Base-by-base conservation (phyloP, 768 basidiomycete genomes). In the Tulasnella sp. region DNA sequence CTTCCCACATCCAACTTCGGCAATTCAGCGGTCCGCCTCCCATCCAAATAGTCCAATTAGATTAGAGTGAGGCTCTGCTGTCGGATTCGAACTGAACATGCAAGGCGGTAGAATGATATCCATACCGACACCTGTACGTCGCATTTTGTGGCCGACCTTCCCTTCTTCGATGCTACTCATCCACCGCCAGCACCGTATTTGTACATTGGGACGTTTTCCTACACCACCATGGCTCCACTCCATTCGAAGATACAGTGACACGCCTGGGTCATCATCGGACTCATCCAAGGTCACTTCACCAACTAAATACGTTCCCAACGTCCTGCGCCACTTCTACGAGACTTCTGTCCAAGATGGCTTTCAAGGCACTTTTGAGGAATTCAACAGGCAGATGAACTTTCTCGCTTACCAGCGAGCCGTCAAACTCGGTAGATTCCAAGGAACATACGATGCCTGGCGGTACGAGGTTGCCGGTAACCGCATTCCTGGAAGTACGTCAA, bases 381-480 rank as follows among this genome's bases (percentile, higher is more conserved):
- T 54, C 24, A n/a, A 0, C 3, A 54, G 12, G 11, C 24, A 5
- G 24, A 22, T 1, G 5, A 7, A 8, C 54, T 24, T 54, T 54
- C 54, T n/a, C n/a, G 7, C 24, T 5, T 54, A 54, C 7, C 24
- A n/a, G 24, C 22, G 54, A 54, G 54, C 54, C 54, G 24, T 54
- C 54, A 54, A 54, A 22, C 54, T 54, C 24, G 54, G 24, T n/a
- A 54, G 24, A 54, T 54, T 54, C n/a, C 22, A n/a, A 54, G 54
- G 54, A n/a, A 54, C 54, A 54, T 54, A 24, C 54, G 54, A 54
- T 54, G 54, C 54, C 54, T 54, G 54, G 54, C 54, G 54, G 54
- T n/a, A 24, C 11, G 54, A 54, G 54, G 1, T 11, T n/a, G 24
- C 9, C 54, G 24, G 24, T 54, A 50, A 22, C 11, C 54, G 54